Conservation (phyloP, 2,329 filamentous ascomycete genomes). For the Lachnellula arida region DNA sequence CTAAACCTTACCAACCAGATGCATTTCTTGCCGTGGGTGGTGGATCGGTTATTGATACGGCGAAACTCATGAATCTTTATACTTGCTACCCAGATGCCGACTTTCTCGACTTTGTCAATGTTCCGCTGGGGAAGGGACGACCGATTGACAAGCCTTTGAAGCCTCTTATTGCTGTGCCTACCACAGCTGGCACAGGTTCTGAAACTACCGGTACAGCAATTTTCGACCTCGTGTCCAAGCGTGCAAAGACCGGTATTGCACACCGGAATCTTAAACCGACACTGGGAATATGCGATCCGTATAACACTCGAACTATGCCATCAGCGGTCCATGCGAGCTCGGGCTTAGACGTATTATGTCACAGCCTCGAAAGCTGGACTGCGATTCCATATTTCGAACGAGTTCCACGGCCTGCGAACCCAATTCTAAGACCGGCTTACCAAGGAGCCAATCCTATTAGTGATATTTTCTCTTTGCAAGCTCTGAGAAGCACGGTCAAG, state of each 20-base stretch:
- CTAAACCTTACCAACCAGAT: conserved; percentile 75
- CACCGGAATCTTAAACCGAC: conserved; percentile 95
- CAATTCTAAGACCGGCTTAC: conserved; percentile 86
- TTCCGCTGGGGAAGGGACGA: conserved; percentile 78
- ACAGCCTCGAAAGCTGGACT: conserved; percentile 94
- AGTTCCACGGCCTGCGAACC: conserved; percentile 77
- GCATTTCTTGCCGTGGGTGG: conserved; percentile 90
- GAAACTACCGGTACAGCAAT: conserved; percentile 98
- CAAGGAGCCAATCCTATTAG: conserved; percentile 97
- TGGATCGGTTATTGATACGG: conserved; percentile 95
- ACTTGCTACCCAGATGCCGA: conserved; percentile 85
- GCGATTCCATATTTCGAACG: conserved; percentile 92
- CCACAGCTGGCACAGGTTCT: conserved; percentile 80
- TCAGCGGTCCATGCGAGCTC: conserved; percentile 87
- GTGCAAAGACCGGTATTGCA: conserved; percentile 92
- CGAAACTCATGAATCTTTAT: conserved; percentile 98
- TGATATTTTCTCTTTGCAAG: conserved; percentile 91
- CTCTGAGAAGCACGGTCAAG: conserved; percentile 77
- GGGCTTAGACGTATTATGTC: conserved; percentile 91
- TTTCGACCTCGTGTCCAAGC: conserved; percentile 86
- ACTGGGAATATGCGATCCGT: conserved; percentile 75
- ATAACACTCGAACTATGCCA: conserved; percentile 96
- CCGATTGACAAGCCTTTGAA: conserved; percentile 67
- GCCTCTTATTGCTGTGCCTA: conserved; percentile 78
- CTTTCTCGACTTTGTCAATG: conserved; percentile 97